Percentiles rank a stretch among this genome's conserved stretches.
phyloP scores from a whole-genome alignment of 2,329 filamentous ascomycete genomes.

The Magnaporthales sp. region DNA sequence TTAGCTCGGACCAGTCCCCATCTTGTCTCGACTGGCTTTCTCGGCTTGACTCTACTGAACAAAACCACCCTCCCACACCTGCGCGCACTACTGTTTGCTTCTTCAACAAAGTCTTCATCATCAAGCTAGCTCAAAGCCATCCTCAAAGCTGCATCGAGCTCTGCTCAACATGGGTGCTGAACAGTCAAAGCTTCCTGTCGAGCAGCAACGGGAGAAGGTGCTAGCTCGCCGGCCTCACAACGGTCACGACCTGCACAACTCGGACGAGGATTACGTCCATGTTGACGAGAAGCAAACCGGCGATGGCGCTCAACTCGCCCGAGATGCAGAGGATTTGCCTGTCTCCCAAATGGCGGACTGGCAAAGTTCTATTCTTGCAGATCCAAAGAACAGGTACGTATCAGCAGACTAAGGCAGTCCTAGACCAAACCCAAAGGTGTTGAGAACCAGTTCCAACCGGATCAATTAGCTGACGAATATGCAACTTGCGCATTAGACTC shows the following conservation, averaged over 20 bases:
- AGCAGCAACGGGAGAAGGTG: conserved; percentile 30
- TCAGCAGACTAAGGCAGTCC: background rate
- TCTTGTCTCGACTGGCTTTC: background rate
- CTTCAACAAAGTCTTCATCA: background rate
- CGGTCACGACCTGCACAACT: conserved; percentile 26
- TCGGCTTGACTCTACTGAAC: background rate
- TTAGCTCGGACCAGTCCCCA: background rate
- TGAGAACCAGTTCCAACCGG: conserved; percentile 12
- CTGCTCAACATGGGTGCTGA: conserved; percentile 31
- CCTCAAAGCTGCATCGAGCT: background rate
- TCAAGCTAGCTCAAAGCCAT: background rate
- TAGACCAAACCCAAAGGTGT: background rate
- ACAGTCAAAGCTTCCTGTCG: conserved; percentile 27
- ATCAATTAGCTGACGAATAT: conserved; percentile 25
- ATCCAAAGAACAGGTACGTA: conserved; percentile 55
- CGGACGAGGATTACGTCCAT: conserved; percentile 7
- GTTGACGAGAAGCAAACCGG: background rate
- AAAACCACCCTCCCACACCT: background rate
- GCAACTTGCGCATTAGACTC: conserved; percentile 39
- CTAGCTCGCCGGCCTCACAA: conserved; percentile 12
- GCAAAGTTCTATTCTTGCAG: conserved; percentile 52
- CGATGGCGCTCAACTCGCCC: background rate
- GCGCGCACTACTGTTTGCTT: background rate
- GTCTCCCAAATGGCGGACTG: conserved; percentile 43
- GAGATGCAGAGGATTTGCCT: conserved; percentile 33